Evolutionary conservation across 2,329 filamentous ascomycete species (phyloP), one percentile per base, ranked within the genome.

Genomic region (Phoma sp.): DNA sequence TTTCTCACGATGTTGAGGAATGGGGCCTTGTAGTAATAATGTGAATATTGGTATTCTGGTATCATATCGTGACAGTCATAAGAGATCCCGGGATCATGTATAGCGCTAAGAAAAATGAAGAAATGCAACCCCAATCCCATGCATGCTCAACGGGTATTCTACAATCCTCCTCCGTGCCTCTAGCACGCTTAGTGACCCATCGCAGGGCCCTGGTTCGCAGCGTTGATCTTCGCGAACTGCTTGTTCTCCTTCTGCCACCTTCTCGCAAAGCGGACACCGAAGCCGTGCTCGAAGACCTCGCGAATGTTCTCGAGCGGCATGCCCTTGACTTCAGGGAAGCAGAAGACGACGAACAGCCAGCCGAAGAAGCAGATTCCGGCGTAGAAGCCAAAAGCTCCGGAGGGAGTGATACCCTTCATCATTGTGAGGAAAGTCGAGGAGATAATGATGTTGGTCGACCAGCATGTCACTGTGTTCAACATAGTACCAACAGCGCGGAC

Each of bases 321-420:
- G 0, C 72, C 71, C 33, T 65, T 71, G 22, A 66, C 69, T 44
- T 76, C 74, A 1, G 74, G 74, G 55, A 72, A 76, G 64, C 72
- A 76, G 67, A 72, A 66, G 45, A 73, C 57, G 35, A 75, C 58
- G 27, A 71, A 70, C 1, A 75, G 37, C 69, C 72, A 77, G 6
- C 73, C 73, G 17, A 74, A 19, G 27, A 72, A 69, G 54, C 72
- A 76, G 40, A 76, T 73, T 0, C 62, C 71, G 3, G 67, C 67
- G 55, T 76, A 77, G 58, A 77, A 76, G 3, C 74, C 74, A 33
- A 77, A 76, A 1, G 74, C 71, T 0, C 74, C 74, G 12, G 63
- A 70, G 0, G 73, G 72, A 0, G 73, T 75, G 48, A 75, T 72
- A 5, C 64, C 65, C 45, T 76, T 75, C 74, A 76, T 77, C 71